These are phyloP conservation scores for Cyphellophora europaea DNA, from an alignment of 2,329 filamentous ascomycete species.

Conservation along the genomic window DNA sequence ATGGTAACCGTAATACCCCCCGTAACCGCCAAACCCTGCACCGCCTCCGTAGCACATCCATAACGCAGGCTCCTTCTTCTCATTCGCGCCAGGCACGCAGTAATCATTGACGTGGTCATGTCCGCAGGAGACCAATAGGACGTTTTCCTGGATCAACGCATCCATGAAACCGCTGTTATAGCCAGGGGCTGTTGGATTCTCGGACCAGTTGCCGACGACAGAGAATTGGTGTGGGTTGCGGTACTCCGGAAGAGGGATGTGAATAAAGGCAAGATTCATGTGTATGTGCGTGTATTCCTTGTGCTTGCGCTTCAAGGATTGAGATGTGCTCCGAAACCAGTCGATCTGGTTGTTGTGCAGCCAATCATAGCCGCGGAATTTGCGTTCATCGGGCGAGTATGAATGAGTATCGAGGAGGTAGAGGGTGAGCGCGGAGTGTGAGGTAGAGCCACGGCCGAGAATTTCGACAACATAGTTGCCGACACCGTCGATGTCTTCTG, in stretches of 20 bases:
- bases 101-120: constrained; percentile 98
- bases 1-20: constrained; percentile 76
- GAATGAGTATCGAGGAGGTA: constrained; percentile 91
- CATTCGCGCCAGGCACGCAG: constrained; percentile 58
- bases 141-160: constrained; percentile 73
- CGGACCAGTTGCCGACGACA: constrained; percentile 62
- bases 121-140: constrained; percentile 82
- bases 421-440: constrained; percentile 86
- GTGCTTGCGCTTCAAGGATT: constrained; percentile 65
- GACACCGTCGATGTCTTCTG: constrained; percentile 74
- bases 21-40: constrained; percentile 88
- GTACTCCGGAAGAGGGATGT: constrained; percentile 93
- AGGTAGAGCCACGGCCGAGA: constrained; percentile 64
- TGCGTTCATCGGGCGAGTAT: constrained; percentile 80
- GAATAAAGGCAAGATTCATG: constrained; percentile 93
- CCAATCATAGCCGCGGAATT: constrained; percentile 95
- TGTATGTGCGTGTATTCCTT: constrained; percentile 82
- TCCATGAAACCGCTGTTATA: constrained; percentile 93
- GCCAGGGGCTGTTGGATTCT: constrained; percentile 74
- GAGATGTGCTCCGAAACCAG: constrained; percentile 80
- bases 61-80: constrained; percentile 54
- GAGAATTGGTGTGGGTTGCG: constrained; percentile 48
- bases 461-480: constrained; percentile 95
- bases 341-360: constrained; percentile 87
- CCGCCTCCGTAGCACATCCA: constrained; percentile 99